Base-by-base conservation (phyloP, 1,284 basidiomycete genomes). In the Trametes hirsuta region DNA sequence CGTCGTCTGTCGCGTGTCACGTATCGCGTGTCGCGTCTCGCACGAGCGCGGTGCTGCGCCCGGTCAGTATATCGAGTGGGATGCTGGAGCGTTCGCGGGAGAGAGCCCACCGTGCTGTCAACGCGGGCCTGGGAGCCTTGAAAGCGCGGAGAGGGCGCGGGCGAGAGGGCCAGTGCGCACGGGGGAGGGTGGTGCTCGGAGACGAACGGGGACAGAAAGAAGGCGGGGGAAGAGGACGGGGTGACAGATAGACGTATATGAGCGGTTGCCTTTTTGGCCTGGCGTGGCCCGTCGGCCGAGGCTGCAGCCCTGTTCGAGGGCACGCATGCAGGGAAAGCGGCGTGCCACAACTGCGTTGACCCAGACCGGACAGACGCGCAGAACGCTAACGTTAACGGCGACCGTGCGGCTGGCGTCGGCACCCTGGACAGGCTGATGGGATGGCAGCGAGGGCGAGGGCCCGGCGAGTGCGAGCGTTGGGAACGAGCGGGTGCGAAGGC, bases 121-220 rank as follows among this genome's bases (percentile, higher is more conserved):
- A 40, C 4, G n/a, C 39, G 5, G 39, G 39, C 39, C 5, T 14
- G 39, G 39, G 39, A 18, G 18, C 1, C 12, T 14, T 12, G 14
- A 5, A 3, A 4, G 39, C 11, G 39, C 14, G 39, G 39, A 5
- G 39, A 40, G 39, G n/a, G 39, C 30, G 18, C 18, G 18, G 18
- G 18, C 18, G 18, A 4, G 30, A 30, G 30, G 30, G 30, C 30
- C 30, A 30, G 30, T 4, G 30, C 30, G 30, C 8, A 34, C 39
- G 24, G 6, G 37, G 22, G 15, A 40, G 15, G 45, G 36, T 21
- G 9, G 8, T 34, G 22, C 41, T 49, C 54, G 54, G 47, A 5
- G 3, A 6, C 54, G 47, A 40, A 25, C n/a, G n/a, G 15, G 34
- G 55, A 56, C 42, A 50, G 55, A 48, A 45, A 56, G 47, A 14